Percentiles rank a stretch among this genome's conserved stretches.
Evolutionary conservation across 495 filamentous ascomycete genomes (phyloP).

Genomic region (Tuber magnatum): DNA sequence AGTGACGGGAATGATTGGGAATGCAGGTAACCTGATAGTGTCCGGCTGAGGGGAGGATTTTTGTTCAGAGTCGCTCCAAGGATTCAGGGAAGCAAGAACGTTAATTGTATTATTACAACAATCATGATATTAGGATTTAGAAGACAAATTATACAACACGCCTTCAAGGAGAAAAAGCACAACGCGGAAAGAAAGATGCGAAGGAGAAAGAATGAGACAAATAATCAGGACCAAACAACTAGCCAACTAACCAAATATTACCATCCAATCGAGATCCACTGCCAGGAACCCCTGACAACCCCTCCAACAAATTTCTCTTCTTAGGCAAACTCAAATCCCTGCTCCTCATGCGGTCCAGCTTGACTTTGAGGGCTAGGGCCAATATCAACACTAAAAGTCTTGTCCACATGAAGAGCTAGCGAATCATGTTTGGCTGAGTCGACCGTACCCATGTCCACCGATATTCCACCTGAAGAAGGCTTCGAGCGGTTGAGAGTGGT

Average conservation of each 20-base stretch:
- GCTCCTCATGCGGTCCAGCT: neutral
- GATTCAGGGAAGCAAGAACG: neutral
- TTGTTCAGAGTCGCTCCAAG: neutral
- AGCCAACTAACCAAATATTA: neutral
- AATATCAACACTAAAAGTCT: conserved; percentile 17
- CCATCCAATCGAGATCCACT: neutral
- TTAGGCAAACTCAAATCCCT: neutral
- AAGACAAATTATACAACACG: neutral
- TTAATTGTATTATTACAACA: neutral
- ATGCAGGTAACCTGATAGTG: neutral
- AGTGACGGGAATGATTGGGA: neutral
- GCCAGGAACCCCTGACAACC: neutral
- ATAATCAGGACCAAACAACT: neutral
- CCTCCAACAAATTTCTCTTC: neutral
- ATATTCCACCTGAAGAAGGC: neutral
- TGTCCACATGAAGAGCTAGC: conserved; percentile 16
- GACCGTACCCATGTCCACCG: neutral
- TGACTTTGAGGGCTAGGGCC: neutral
- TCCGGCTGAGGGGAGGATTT: neutral
- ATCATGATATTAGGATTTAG: neutral
- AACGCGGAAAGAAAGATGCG: neutral
- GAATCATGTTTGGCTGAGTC: neutral
- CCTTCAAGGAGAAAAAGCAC: neutral
- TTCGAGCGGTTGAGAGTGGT: neutral
- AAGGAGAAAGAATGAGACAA: neutral